Evolutionary conservation across 2,329 filamentous ascomycete genomes (phyloP).

Genomic region (Fusarium sp.): DNA sequence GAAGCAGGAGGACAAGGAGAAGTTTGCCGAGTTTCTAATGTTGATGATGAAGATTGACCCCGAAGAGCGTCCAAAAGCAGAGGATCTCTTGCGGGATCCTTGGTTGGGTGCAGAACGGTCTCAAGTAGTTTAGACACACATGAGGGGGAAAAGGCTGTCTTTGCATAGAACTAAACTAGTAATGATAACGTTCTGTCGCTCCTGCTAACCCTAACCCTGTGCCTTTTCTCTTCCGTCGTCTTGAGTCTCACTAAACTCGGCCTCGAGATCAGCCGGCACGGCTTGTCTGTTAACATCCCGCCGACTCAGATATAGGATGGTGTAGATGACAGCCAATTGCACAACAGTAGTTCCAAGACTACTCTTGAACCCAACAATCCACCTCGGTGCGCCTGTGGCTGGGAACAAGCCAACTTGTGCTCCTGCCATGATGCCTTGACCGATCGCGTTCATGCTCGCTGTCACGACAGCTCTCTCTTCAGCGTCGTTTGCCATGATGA

Average conservation of each 20-base stretch:
- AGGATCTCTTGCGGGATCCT: constrained; percentile 19
- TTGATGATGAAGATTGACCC: constrained; percentile 30
- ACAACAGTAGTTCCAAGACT: constrained; percentile 47
- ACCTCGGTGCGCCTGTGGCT: constrained; percentile 49
- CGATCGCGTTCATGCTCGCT: constrained; percentile 56
- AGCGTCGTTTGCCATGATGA: constrained; percentile 50
- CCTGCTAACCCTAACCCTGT: background rate
- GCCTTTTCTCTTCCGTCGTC: background rate
- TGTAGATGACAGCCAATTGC: constrained; percentile 44
- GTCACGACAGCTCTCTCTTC: constrained; percentile 55
- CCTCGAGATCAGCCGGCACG: background rate
- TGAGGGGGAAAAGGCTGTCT: background rate
- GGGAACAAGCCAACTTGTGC: constrained; percentile 53
- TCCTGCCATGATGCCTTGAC: constrained; percentile 53
- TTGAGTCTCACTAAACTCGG: background rate
- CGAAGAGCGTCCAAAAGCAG: constrained; percentile 2
- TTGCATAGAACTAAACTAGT: background rate
- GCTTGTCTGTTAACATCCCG: background rate
- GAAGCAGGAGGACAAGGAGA: constrained; percentile 5
- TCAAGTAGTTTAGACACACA: background rate
- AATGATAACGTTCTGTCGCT: background rate
- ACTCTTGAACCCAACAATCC: constrained; percentile 43
- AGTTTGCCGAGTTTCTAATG: constrained; percentile 24
- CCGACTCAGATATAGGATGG: constrained; percentile 29
- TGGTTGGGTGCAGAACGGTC: constrained; percentile 16